A percentile compares a stretch with the other conserved stretches of the same genome.
Conservation (phyloP, 495 filamentous ascomycete species). For the Halenospora varia region DNA sequence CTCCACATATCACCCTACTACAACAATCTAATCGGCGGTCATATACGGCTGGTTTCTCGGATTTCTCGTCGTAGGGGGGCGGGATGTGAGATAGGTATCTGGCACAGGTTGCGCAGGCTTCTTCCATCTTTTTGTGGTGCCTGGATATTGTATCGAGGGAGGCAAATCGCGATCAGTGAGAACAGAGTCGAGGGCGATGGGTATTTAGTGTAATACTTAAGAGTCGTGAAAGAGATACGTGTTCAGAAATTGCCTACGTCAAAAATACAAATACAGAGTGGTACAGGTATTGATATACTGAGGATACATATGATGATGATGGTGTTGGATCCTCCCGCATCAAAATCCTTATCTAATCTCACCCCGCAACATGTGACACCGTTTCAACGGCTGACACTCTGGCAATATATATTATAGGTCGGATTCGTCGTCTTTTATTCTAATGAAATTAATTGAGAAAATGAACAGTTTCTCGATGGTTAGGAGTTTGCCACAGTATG, state of each 20-base stretch:
- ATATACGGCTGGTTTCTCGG: conserved; percentile 49
- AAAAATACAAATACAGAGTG: too few species aligned
- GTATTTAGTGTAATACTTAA: too few species aligned
- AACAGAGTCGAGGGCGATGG: too few species aligned
- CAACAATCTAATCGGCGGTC: conserved; percentile 60
- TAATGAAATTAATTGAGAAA: too few species aligned
- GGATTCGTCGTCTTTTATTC: too few species aligned
- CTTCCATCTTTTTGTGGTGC: conserved; percentile 16
- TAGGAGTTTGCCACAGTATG: too few species aligned
- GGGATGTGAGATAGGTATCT: conserved; percentile 46
- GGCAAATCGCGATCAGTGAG: neutral
- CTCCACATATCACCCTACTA: conserved; percentile 59
- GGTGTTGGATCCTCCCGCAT: neutral
- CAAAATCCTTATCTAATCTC: neutral
- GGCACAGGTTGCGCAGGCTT: conserved; percentile 66
- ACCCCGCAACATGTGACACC: neutral
- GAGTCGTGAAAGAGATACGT: too few species aligned
- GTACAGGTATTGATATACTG: too few species aligned
- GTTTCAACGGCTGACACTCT: neutral
- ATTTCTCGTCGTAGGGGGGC: conserved; percentile 40
- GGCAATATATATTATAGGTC: conserved; percentile 30
- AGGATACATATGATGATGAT: too few species aligned
- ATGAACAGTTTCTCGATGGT: too few species aligned
- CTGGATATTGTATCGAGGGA: neutral
- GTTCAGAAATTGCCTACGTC: too few species aligned